These are phyloP conservation scores for Talaromyces nanjingensis DNA, from an alignment of 495 filamentous ascomycete species.

Conservation along the genomic window DNA sequence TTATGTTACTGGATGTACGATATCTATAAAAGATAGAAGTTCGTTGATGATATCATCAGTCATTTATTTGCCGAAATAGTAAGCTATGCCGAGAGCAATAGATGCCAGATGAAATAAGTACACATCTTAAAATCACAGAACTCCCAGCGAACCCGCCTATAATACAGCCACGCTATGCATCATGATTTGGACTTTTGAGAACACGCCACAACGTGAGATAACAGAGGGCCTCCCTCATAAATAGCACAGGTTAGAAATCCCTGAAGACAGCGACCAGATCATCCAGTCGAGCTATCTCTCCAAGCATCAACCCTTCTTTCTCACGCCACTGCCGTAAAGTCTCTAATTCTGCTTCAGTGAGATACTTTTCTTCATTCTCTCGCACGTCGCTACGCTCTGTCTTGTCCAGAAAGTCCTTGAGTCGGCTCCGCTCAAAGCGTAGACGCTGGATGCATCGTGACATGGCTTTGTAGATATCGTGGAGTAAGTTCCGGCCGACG, in stretches of 20 bases:
- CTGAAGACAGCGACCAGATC: constrained; percentile 74
- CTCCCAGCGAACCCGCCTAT: neutral
- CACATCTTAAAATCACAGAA: neutral
- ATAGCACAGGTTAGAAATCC: constrained; percentile 56
- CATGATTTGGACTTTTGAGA: neutral
- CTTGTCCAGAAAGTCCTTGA: constrained; percentile 62
- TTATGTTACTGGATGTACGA: neutral
- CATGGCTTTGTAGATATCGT: constrained; percentile 84
- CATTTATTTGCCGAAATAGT: neutral
- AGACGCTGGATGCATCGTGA: constrained; percentile 72
- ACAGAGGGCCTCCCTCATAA: neutral
- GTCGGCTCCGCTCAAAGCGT: constrained; percentile 59
- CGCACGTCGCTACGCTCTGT: constrained; percentile 76
- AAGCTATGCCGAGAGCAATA: neutral
- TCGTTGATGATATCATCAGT: neutral
- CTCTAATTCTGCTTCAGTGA: constrained; percentile 60
- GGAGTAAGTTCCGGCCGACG: constrained; percentile 55
- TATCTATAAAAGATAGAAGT: neutral
- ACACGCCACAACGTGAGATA: neutral
- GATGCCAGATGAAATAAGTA: neutral
- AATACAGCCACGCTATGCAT: constrained; percentile 8
- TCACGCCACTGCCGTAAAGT: constrained; percentile 60
- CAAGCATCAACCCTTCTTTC: constrained; percentile 67
- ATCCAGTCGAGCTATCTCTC: constrained; percentile 72
- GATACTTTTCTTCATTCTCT: constrained; percentile 68